Base-by-base conservation (phyloP, 2,329 filamentous ascomycete species). In the Stromatinia cepivora region DNA sequence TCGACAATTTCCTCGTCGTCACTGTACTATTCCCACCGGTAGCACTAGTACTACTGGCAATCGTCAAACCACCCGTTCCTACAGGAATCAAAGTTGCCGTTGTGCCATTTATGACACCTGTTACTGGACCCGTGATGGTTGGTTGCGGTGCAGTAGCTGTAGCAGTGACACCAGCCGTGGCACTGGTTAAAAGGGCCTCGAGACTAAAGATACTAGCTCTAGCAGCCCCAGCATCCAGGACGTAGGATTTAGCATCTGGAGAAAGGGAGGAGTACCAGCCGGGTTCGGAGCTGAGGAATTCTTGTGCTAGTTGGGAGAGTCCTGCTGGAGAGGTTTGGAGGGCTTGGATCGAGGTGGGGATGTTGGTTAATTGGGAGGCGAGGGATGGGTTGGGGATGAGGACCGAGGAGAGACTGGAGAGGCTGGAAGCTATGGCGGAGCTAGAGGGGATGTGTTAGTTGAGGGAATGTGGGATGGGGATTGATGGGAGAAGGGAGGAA, bases 21-120 rank as follows among this genome's bases (percentile, higher is more conserved):
- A 69, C 66, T n/a, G 66, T 69, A 22, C 66, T 56, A 64, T 69
- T 69, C 4, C 66, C 58, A 1, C 58, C 31, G 5, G 11, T 20
- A 20, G 36, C 28, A 17, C 28, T 17, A 13, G 48, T 28, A 10
- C 31, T 52, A 64, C 28, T 58, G 22, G 64, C 53, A 7, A 45
- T 36, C 4, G 61, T 63, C 9, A 63, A 48, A 2, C 13, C 61
- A 9, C 61, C 61, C 1, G 61, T 50, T 1, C 61, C 61, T 3
- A 52, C n/a, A 3, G 61, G 66, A 11, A 63, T 2, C 4, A 52
- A 36, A 7, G 46, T 28, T 15, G 57, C 57, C 5, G 63, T n/a
- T 4, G 62, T 56, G 0, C 63, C 63, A n/a, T 66, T 66, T 22
- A 45, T n/a, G 10, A 56, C 13, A 1, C 25, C 63, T 4, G 58